These are phyloP conservation scores for Protea cynaroides DNA, from an alignment of 164 flowering plant species.

Conservation along the genomic window DNA sequence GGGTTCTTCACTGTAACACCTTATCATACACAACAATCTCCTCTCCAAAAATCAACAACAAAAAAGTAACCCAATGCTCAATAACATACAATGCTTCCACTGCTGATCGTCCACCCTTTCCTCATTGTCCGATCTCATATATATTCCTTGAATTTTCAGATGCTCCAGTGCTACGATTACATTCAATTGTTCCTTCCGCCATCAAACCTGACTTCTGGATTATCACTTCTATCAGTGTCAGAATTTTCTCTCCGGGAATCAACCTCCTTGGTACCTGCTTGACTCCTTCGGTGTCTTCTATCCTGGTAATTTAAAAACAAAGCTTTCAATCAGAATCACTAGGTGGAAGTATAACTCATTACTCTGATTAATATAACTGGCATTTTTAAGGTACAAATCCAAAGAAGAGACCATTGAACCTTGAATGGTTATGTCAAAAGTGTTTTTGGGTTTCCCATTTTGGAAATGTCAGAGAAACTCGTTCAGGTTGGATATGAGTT, in stretches of 20 bases:
- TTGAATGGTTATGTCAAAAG: too few relatives aligned
- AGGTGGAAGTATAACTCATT: too few relatives aligned
- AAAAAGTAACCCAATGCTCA: neutral
- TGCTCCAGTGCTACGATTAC: constrained; percentile 4
- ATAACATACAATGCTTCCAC: neutral
- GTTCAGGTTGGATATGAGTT: too few relatives aligned
- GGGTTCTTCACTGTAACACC: constrained; percentile 7
- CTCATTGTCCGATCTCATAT: too few relatives aligned
- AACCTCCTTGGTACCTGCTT: constrained; percentile 55
- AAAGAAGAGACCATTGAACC: too few relatives aligned
- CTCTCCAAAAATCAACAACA: constrained; percentile 14
- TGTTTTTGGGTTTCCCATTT: too few relatives aligned
- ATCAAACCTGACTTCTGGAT: constrained; percentile 50
- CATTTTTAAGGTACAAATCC: too few relatives aligned
- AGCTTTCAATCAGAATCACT: neutral
- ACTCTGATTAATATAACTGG: neutral
- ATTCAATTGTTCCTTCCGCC: constrained; percentile 29
- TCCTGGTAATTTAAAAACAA: constrained; percentile 36
- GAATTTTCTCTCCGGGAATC: constrained; percentile 66
- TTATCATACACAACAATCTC: constrained; percentile 12
- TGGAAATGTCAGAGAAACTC: too few relatives aligned
- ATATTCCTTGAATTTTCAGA: too few relatives aligned
- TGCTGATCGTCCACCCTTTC: neutral
- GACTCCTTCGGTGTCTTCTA: constrained; percentile 63
- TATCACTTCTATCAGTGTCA: constrained; percentile 79